Base-by-base conservation (phyloP, 371 early-diverging fungal species). In the Cokeromyces recurvatus region DNA sequence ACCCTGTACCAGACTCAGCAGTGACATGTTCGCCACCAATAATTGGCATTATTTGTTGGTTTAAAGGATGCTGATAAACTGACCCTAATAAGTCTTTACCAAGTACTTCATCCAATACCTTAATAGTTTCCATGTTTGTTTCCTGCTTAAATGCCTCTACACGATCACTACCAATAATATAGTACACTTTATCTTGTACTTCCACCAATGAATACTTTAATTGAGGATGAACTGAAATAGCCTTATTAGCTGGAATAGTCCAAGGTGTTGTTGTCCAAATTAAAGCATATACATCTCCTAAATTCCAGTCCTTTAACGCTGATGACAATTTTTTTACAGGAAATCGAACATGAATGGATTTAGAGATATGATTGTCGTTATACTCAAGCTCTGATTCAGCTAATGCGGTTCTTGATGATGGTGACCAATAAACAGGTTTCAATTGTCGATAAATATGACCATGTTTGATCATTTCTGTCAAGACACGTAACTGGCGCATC, bases 181-280 rank as follows among this genome's bases (percentile, higher is more conserved):
- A 79, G 23, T 48, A 51, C 15, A 56, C 22, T 2, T 55, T 46
- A 34, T 55, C 49, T 10, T 36, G 42, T 27, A 65, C 49, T 24
- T 66, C 46, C 20, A 87, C 74, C 0, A 90, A 38, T 0, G 72
- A 76, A 55, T 97, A 97, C 2, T 59, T 64, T 23, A 94, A 57
- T 0, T 83, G 78, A 8, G 82, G 82, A 49, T 92, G 79, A 3
- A 96, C 86, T 2, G 86, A 79, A 23, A 94, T 77, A 6, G 90
- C 95, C 61, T 74, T 68, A 64, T 96, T 95, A 17, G 95, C 85
- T 0, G 95, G 94, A 5, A 96, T 62, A 1, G 96, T 95, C 95
- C 95, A 96, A 0, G 98, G 97, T 0, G 98, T 97, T 0, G 98
- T 97, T 1, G 97, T 96, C 97, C 97, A 97, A 9, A 91, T 83